Evolutionary conservation across 257 asterid genomes (phyloP).

Genomic region (Nicotiana noctiflora): DNA sequence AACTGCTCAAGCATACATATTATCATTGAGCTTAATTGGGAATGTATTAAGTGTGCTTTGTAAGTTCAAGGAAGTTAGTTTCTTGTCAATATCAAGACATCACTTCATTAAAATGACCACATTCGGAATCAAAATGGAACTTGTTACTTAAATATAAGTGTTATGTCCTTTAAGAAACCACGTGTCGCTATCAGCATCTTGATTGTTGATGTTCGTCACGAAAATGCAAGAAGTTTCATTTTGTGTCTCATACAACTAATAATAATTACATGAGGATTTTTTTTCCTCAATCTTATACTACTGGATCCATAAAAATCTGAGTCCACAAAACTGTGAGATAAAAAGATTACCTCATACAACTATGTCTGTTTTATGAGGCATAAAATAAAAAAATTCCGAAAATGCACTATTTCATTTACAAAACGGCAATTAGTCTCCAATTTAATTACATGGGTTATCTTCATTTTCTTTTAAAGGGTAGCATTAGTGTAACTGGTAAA

Average conservation of each 20-base stretch:
- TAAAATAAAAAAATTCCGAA: not conserved
- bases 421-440: not conserved
- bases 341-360: no score
- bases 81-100: conserved; percentile 21
- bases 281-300: no score
- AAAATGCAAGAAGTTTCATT: not conserved
- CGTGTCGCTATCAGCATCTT: not conserved
- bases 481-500: no score
- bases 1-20: not conserved
- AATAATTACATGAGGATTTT: no score
- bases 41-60: not conserved
- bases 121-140: not conserved
- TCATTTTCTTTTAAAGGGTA: not conserved
- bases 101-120: conserved; percentile 13
- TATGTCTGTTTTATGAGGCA: no score
- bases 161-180: not conserved
- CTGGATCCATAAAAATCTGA: no score
- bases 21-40: not conserved
- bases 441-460: not conserved
- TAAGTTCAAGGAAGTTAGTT: conserved; percentile 11
- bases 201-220: conserved; percentile 2
- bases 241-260: no score
- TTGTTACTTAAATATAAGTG: not conserved
- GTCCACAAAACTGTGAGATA: no score
- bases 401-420: not conserved